Base-by-base conservation (phyloP, 495 filamentous ascomycete species). In the Pseudomonodictys pantanalensis region DNA sequence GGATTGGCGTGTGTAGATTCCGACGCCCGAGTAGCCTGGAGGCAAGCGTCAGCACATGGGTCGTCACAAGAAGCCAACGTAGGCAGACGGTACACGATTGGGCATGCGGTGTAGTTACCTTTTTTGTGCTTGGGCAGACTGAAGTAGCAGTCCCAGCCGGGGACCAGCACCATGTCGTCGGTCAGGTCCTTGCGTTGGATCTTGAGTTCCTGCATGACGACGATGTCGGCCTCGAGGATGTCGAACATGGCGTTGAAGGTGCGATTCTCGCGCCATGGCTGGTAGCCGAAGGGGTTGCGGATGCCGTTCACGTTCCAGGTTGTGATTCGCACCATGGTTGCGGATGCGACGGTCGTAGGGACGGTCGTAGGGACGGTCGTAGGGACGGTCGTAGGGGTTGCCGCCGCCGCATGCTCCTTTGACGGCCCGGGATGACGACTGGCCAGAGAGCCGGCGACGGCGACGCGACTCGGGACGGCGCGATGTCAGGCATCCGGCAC, bases 301-400 rank as follows among this genome's bases (percentile, higher is more conserved):
- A 98, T 96, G 64, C 93, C 92, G 73, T 97, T 97, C 28, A 97
- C 93, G 75, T 96, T 96, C 91, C 91, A 92, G 41, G 88, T 90
- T n/a, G 88, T 92, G 61, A 92, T 88, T 55, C 89, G 83, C 61
- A 92, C 84, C 88, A 91, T 91, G 29, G 47, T 72, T 48, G 25
- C 28, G 56, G 32, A 24, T 17, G 48, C n/a, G 25, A 22, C 20
- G 17, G 11, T 7, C 23, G 18, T 46, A 68, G 71, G 38, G 28
- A 54, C 30, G 62, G 68, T n/a, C n/a, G n/a, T n/a, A n/a, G n/a
- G n/a, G n/a, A n/a, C n/a, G n/a, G n/a, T n/a, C n/a, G n/a, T n/a
- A n/a, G n/a, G n/a, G n/a, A n/a, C n/a, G n/a, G n/a, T n/a, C n/a
- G n/a, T n/a, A n/a, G n/a, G n/a, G n/a, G n/a, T n/a, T n/a, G n/a